Percentiles rank a stretch among this genome's conserved stretches.
phyloP scores from a whole-genome alignment of 371 early-diverging fungal species.

The Mortierella sp. region DNA sequence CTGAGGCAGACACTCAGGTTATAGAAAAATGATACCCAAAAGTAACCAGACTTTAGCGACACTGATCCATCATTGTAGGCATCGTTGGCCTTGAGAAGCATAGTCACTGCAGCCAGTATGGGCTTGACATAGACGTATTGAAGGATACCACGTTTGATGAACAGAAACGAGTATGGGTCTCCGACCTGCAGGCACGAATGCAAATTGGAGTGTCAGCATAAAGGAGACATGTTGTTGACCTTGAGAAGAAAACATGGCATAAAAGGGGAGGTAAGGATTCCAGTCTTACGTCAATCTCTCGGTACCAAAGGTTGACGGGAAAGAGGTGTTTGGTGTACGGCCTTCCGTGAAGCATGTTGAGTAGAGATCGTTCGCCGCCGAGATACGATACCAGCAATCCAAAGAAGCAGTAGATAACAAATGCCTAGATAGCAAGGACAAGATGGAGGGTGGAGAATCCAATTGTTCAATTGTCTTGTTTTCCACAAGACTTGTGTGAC shows the following conservation, averaged over 20 bases:
- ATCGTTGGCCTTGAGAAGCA: constrained; percentile 80
- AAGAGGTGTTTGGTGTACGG: constrained; percentile 85
- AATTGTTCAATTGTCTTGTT: no score
- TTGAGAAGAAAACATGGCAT: no score
- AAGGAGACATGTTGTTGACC: no score
- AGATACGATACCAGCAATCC: constrained; percentile 88
- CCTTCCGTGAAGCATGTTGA: constrained; percentile 81
- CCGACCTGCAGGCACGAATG: constrained; percentile 68
- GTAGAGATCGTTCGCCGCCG: constrained; percentile 91
- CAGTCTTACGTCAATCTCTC: constrained; percentile 81
- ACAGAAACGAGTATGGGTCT: constrained; percentile 89
- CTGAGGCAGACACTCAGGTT: constrained; percentile 88
- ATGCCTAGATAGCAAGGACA: constrained; percentile 66
- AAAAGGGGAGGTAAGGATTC: no score
- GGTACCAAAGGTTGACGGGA: constrained; percentile 82
- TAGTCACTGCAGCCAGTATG: constrained; percentile 79
- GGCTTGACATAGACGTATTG: constrained; percentile 96
- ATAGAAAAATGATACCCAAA: constrained; percentile 87
- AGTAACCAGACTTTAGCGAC: constrained; percentile 75
- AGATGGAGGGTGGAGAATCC: constrained; percentile 3
- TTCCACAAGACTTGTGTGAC: no score
- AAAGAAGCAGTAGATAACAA: constrained; percentile 97
- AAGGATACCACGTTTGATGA: constrained; percentile 91
- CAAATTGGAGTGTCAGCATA: no score
- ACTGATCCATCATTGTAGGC: constrained; percentile 88